Evolutionary conservation across 768 basidiomycete species (phyloP), one percentile per base, ranked within the genome.

Genomic region (Mycena vulgaris): DNA sequence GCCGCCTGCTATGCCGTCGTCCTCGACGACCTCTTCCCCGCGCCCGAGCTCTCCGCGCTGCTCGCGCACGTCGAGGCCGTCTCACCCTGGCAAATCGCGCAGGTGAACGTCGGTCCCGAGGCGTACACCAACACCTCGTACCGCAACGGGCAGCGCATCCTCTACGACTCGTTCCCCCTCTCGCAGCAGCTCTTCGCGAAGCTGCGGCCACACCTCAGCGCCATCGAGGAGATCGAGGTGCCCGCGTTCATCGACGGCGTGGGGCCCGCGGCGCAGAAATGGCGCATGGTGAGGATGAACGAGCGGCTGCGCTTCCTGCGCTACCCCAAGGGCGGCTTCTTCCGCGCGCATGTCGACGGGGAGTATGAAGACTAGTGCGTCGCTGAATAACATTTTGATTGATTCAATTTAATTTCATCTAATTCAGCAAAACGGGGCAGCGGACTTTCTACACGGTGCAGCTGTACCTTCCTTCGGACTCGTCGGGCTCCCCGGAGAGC

Each of bases 261-360:
- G 16, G 21, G 33, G 30, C 31, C 31, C 19, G 37, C 27, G 51
- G 14, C 39, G 27, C 69, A 74, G 39, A 74, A 70, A 23, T 74
- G 72, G 72, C 49, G 62, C n/a, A 62, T 73, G 68, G 68, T 70
- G n/a, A 58, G 65, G 17, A 17, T 73, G 47, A 73, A 73, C 55
- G 72, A 73, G 52, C 58, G 72, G 10, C 60, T 73, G 23, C 27
- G 72, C 27, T 73, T 73, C 40, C 47, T 73, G 33, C 58, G 68
- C 51, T 73, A 73, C 31, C 53, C 68, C 0, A 35, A 33, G 27
- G 72, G 72, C 31, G 65, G 64, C 0, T 73, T 62, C 39, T 73
- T 73, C 51, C 60, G 58, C 0, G 42, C 47, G 31, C 70, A 71
- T 19, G 9, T n/a, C 3, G 70, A 71, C n/a, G 62, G 66, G 16